phyloP scores from a whole-genome alignment of 1,284 basidiomycete genomes.

The Cryptococcus depauperatus region DNA sequence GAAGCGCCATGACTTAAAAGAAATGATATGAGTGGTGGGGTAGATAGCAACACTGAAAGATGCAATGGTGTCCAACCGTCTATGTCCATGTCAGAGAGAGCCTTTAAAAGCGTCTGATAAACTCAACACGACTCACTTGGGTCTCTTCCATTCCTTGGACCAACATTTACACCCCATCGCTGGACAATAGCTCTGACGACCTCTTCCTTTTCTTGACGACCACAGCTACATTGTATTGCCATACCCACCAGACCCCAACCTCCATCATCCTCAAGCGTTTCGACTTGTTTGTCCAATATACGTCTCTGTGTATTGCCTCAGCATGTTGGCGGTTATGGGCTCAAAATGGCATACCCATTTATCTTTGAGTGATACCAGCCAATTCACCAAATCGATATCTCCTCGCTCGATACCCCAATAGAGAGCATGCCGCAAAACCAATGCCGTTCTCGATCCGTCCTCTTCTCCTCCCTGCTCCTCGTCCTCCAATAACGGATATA shows the following conservation, averaged over 20 bases:
- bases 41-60: constrained; percentile 78
- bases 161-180: constrained; percentile 54
- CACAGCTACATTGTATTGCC: constrained; percentile 68
- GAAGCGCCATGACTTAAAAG: constrained; percentile 86
- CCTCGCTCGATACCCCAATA: constrained; percentile 30
- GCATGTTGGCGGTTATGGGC: background rate
- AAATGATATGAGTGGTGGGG: constrained; percentile 83
- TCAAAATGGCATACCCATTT: constrained; percentile 22
- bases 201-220: constrained; percentile 71
- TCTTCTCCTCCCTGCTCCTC: constrained; percentile 5
- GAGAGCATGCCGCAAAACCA: constrained; percentile 34
- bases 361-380: constrained; percentile 29
- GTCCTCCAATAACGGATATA: constrained; percentile 14
- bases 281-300: constrained; percentile 29
- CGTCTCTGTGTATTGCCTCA: constrained; percentile 26
- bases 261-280: constrained; percentile 62
- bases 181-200: constrained; percentile 69
- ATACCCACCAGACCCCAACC: constrained; percentile 68
- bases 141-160: constrained; percentile 26
- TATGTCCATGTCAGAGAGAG: constrained; percentile 31
- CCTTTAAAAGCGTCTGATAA: background rate
- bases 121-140: constrained; percentile 5
- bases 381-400: constrained; percentile 34
- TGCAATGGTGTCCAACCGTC: constrained; percentile 95
- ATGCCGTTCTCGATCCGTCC: constrained; percentile 8